Conservation (phyloP, 139 green algal species). For the Axilococcus clingmanii region DNA sequence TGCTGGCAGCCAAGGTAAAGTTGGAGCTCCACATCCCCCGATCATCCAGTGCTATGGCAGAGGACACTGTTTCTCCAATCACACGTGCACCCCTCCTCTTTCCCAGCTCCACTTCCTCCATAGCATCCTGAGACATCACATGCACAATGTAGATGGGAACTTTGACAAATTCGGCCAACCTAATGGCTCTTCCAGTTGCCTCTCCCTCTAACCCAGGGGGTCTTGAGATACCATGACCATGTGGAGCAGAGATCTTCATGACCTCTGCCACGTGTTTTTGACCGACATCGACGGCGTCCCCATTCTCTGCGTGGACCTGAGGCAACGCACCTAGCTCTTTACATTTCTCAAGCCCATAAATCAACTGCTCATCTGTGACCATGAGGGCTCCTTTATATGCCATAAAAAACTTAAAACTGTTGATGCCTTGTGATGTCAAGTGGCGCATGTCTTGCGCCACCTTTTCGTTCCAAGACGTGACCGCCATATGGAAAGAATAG, state of each 20-base stretch:
- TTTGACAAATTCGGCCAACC: conserved; percentile 66
- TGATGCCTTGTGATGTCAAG: conserved; percentile 69
- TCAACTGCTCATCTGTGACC: conserved; percentile 65
- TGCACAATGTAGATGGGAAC: conserved; percentile 95
- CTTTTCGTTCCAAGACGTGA: conserved; percentile 70
- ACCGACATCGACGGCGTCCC: conserved; percentile 67
- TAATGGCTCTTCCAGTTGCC: conserved; percentile 75
- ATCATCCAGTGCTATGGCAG: conserved; percentile 69
- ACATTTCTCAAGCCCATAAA: conserved; percentile 69
- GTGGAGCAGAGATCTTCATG: conserved; percentile 64
- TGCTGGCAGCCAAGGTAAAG: conserved; percentile 62
- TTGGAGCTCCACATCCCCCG: conserved; percentile 58
- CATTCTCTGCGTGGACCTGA: conserved; percentile 86
- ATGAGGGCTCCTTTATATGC: conserved; percentile 83
- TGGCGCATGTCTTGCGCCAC: conserved; percentile 65
- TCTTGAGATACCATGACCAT: conserved; percentile 80
- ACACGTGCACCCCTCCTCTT: conserved; percentile 34
- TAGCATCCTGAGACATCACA: conserved; percentile 83
- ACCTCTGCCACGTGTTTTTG: conserved; percentile 50
- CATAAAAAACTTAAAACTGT: conserved; percentile 98
- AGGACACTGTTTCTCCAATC: conserved; percentile 70
- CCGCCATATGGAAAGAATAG: conserved; percentile 93
- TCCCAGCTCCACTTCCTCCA: conserved; percentile 50
- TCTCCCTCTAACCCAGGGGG: conserved; percentile 78
- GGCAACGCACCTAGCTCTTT: conserved; percentile 78